These are phyloP conservation scores for Backusella australiensis DNA, from an alignment of 192 early-diverging fungal species.

Conservation along the genomic window DNA sequence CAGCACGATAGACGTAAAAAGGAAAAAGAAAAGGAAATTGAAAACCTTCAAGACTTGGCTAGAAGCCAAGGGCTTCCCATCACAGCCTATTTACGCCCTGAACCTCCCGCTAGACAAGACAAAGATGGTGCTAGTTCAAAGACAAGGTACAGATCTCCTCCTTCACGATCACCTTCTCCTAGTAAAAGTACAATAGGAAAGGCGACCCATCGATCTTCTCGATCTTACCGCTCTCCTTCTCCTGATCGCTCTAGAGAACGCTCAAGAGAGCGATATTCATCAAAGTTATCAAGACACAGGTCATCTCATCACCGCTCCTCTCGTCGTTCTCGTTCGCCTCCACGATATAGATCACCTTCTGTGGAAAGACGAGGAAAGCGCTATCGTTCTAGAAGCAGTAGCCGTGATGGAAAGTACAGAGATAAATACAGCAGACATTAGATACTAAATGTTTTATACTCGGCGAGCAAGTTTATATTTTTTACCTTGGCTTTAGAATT, in stretches of 20 bases:
- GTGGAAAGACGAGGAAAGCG: neutral
- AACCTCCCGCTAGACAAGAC: neutral
- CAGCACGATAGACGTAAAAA: slow-evolving; percentile 31
- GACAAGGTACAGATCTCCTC: slow-evolving; percentile 12
- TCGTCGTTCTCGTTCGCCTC: neutral
- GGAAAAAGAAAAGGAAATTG: slow-evolving; percentile 33
- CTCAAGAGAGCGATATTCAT: neutral
- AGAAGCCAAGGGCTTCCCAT: slow-evolving; percentile 2
- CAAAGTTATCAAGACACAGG: neutral
- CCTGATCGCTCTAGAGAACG: neutral
- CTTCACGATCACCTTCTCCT: slow-evolving; percentile 21
- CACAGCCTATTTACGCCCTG: neutral
- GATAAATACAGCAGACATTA: neutral
- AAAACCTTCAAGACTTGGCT: slow-evolving; percentile 20
- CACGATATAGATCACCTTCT: neutral
- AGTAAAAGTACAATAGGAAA: neutral
- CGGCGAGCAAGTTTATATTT: no score
- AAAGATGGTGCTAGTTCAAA: neutral
- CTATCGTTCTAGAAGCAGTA: neutral
- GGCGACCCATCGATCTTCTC: no score
- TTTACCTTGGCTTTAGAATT: no score
- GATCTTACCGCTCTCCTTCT: neutral
- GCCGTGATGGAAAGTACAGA: neutral
- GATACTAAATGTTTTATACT: neutral
- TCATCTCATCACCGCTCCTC: neutral